Evolutionary conservation across 192 early-diverging fungal species (phyloP).

Genomic region (Coemansia sp.): DNA sequence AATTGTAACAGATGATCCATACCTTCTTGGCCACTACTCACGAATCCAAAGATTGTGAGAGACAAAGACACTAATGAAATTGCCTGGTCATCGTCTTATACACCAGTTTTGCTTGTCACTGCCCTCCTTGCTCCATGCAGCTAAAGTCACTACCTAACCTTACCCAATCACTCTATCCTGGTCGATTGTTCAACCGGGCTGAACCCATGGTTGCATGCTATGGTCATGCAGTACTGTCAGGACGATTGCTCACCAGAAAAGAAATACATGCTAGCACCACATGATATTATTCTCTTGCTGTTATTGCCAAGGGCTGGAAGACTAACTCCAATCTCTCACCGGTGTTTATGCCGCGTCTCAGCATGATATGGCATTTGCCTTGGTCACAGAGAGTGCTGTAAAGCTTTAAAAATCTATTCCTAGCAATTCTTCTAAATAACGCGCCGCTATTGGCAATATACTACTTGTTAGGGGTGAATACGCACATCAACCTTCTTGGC

Average conservation of each 20-base stretch:
- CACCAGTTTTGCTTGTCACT: conserved; percentile 83
- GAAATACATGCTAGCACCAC: conserved; percentile 68
- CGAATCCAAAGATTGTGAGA: conserved; percentile 48
- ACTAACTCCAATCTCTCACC: conserved; percentile 62
- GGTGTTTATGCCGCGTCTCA: conserved; percentile 64
- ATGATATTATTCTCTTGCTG: conserved; percentile 80
- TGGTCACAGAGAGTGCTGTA: conserved; percentile 67
- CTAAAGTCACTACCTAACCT: conserved; percentile 90
- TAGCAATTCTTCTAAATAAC: not conserved
- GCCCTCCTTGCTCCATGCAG: conserved; percentile 85
- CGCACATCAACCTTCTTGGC: not conserved
- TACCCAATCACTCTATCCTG: conserved; percentile 78
- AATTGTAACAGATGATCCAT: conserved; percentile 77
- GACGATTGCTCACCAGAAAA: conserved; percentile 62
- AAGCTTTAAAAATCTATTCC: conserved; percentile 73
- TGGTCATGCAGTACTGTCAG: conserved; percentile 69
- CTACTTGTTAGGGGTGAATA: no score
- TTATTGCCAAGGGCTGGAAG: conserved; percentile 89
- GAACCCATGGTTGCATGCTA: conserved; percentile 90
- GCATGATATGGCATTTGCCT: conserved; percentile 50
- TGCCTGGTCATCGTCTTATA: conserved; percentile 39
- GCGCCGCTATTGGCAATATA: not conserved
- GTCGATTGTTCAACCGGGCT: conserved; percentile 87
- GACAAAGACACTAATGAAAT: not conserved
- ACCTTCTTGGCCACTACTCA: conserved; percentile 80